A percentile compares a stretch with the other conserved stretches of the same genome.
Evolutionary conservation across 352 stramenopile genomes (phyloP).

Genomic region (Aphanomyces invadans): DNA sequence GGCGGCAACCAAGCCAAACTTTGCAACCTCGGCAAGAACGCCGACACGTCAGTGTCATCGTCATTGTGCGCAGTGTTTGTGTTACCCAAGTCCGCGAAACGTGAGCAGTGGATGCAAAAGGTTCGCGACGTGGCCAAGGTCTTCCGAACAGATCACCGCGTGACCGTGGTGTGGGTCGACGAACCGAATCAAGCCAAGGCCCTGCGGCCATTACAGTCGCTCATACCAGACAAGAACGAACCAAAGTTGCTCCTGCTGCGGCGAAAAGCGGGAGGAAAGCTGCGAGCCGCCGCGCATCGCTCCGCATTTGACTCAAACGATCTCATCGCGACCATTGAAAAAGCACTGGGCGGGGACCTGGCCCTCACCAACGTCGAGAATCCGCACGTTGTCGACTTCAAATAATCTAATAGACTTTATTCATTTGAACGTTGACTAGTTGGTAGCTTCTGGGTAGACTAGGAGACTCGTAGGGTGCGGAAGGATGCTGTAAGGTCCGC

Average conservation of each 20-base stretch:
- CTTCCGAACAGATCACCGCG: constrained; percentile 53
- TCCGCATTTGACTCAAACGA: constrained; percentile 41
- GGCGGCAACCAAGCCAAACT: constrained; percentile 61
- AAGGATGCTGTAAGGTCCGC: too few relatives aligned
- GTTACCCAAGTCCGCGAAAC: constrained; percentile 39
- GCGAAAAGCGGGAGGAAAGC: constrained; percentile 49
- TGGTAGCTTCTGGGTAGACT: too few relatives aligned
- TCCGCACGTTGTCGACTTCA: constrained; percentile 4
- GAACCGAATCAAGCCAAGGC: constrained; percentile 51
- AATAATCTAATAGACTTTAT: too few relatives aligned
- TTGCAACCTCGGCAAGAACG: constrained; percentile 64
- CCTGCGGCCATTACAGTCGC: constrained; percentile 44
- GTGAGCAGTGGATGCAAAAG: constrained; percentile 41
- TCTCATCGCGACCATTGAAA: constrained; percentile 61
- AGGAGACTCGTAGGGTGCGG: too few relatives aligned
- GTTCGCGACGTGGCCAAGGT: constrained; percentile 49
- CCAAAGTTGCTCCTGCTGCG: constrained; percentile 55
- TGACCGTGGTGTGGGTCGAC: constrained; percentile 66
- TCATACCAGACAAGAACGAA: constrained; percentile 13
- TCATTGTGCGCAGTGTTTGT: constrained; percentile 68
- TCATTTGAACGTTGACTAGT: too few relatives aligned
- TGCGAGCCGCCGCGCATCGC: constrained; percentile 42
- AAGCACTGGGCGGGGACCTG: constrained; percentile 59
- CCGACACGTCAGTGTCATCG: constrained; percentile 35
- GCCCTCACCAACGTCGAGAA: constrained; percentile 27